phyloP scores from a whole-genome alignment of 495 filamentous ascomycete genomes.

The Penicillium arizonense region DNA sequence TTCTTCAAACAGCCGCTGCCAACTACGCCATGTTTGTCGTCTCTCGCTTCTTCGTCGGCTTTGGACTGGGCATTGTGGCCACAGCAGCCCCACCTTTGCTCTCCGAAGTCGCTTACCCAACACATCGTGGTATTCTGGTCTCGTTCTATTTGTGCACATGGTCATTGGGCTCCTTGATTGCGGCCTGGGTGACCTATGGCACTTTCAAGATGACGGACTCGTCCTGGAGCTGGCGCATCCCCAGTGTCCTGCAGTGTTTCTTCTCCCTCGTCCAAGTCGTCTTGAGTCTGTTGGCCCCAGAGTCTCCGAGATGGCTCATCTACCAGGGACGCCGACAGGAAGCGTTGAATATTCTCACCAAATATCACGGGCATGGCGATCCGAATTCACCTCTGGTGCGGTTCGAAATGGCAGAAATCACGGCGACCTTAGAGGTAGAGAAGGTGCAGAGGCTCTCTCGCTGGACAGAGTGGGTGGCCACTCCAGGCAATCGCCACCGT shows the following conservation, averaged over 20 bases:
- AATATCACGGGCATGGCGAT: conserved; percentile 31
- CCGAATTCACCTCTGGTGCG: conserved; percentile 14
- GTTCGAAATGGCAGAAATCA: conserved; percentile 27
- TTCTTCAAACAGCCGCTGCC: conserved; percentile 50
- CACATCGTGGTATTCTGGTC: conserved; percentile 59
- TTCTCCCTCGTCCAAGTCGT: conserved; percentile 39
- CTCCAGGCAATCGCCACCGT: too few species aligned
- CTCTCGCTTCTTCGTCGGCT: conserved; percentile 56
- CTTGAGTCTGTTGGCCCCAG: conserved; percentile 39
- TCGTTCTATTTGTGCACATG: conserved; percentile 64
- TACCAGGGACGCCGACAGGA: conserved; percentile 31
- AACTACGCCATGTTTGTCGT: conserved; percentile 55
- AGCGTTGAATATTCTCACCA: conserved; percentile 31
- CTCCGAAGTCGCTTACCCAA: conserved; percentile 62
- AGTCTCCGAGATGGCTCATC: conserved; percentile 47
- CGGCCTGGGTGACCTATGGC: conserved; percentile 23
- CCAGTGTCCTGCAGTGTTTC: conserved; percentile 52
- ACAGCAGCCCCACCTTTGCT: conserved; percentile 59
- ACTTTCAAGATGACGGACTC: neutral
- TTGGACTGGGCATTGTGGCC: conserved; percentile 57
- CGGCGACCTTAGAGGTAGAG: conserved; percentile 20
- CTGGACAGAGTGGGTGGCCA: too few species aligned
- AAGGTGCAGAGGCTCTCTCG: conserved; percentile 1
- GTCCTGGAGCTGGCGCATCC: conserved; percentile 49
- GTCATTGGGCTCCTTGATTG: conserved; percentile 57